These are phyloP conservation scores for Castanea crenata DNA, from an alignment of 306 rosid genomes.

Conservation along the genomic window DNA sequence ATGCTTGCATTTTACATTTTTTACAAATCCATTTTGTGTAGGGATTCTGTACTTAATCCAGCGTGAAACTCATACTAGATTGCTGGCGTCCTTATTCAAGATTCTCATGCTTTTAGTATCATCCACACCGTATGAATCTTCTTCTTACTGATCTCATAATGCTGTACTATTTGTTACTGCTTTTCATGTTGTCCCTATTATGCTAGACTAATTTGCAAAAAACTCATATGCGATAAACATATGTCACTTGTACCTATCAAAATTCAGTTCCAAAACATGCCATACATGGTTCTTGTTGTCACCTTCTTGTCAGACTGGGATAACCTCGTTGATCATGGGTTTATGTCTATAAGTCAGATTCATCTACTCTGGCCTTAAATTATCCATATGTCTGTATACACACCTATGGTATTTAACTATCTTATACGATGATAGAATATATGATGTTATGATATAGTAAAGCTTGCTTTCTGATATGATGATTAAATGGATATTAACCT, in stretches of 20 bases:
- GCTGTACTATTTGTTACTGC: background rate
- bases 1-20: slow-evolving; percentile 2
- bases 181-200: background rate
- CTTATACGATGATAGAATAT: background rate
- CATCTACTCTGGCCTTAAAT: background rate
- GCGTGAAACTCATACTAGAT: slow-evolving; percentile 61
- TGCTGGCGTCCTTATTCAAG: slow-evolving; percentile 82
- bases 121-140: slow-evolving; percentile 77
- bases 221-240: background rate
- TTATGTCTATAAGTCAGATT: background rate
- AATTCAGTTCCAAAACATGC: background rate
- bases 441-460: background rate
- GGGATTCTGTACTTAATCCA: slow-evolving; percentile 75
- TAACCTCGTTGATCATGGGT: background rate
- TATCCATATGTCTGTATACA: background rate
- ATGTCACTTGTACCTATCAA: background rate
- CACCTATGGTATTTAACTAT: background rate
- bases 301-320: background rate
- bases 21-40: slow-evolving; percentile 29
- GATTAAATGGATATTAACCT: too few species aligned
- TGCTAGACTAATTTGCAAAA: background rate
- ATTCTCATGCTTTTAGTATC: slow-evolving; percentile 75
- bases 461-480: background rate
- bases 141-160: background rate
- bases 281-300: background rate